Evolutionary conservation across 257 asterid species (phyloP), one percentile per base, ranked within the genome.

Genomic region (Mitragyna speciosa): DNA sequence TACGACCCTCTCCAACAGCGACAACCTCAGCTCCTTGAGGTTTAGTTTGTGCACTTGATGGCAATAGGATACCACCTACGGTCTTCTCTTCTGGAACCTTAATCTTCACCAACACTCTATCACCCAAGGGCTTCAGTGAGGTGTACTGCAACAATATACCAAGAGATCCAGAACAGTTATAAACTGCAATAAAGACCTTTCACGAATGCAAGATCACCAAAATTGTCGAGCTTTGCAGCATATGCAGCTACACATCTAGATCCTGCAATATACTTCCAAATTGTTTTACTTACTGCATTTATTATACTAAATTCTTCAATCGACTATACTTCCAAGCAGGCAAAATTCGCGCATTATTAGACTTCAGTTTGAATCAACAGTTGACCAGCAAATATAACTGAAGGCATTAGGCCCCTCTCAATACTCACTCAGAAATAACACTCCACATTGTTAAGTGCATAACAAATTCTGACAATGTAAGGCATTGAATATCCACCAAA

Each of bases 1-100:
- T 86, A 6, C 98, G 97, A 22, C 99, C 99, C 87, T 94, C 98
- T 72, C 99, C 99, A 30, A 94, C 87, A 24, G 98, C 97, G 68
- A 96, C 97, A 0, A 96, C 94, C 89, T 96, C 99, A 56, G 98
- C 99, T 24, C 97, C 97, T 66, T 92, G 96, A 26, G 82, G 88
- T 81, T 87, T 94, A 9, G 94, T 73, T 76, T 94, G 99, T 0
- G 96, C 96, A 7, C 84, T 52, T 67, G 93, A 78, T 45, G 99
- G 99, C 48, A 96, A 88, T 39, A 96, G 83, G 85, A 96, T 96
- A 58, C 99, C 99, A 74, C 99, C 99, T 1, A 89, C 77, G 5
- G 93, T 90, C 86, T 91, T 96, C 89, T 96, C 99, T 87, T 94
- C 99, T 0, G 96, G 90, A 1, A 84, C 81, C 82, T 88, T 91